Evolutionary conservation across 192 early-diverging fungal species (phyloP), one percentile per base, ranked within the genome.

Genomic region (Backusella westeae): DNA sequence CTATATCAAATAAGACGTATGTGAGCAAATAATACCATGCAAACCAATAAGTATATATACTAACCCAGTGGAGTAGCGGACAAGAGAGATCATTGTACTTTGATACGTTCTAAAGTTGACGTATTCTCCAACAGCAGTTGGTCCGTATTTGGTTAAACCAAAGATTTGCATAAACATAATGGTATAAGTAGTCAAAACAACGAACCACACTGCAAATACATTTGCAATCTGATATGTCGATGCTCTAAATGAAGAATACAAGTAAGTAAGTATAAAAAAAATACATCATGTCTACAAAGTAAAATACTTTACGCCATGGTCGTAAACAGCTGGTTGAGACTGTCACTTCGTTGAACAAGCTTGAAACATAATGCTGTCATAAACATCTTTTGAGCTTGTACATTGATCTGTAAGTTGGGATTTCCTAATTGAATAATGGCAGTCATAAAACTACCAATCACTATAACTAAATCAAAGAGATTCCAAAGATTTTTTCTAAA

Each of bases 161-260:
- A 90, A 90, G 15, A 88, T 88, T 69, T 90, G 87, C 78, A 87
- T 82, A 80, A 88, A 90, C 86, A 90, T 88, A 53, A 90, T 87
- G 7, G 85, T 79, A 65, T 87, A 90, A 0, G 86, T 83, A 5
- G 81, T 79, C 80, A 90, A 80, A 12, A 88, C 84, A 34, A 90
- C 83, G 59, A 87, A 85, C 89, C 89, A 90, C 4, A 90, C 89
- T 1, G 83, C 87, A 66, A 88, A 87, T 63, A 90, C 73, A 77
- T 88, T 88, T 32, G 83, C 36, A 39, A 90, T 88, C 19, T 86
- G 85, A 72, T 77, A 80, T 2, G 78, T 68, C 23, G 73, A 75
- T 5, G 79, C 75, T 56, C 71, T 44, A 74, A 19, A 26, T 69
- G 71, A 44, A 67, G 36, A 70, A 42, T 14, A 67, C 26, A 77